phyloP scores from a whole-genome alignment of 2,329 filamentous ascomycete species.

The Fonsecaea nubica region DNA sequence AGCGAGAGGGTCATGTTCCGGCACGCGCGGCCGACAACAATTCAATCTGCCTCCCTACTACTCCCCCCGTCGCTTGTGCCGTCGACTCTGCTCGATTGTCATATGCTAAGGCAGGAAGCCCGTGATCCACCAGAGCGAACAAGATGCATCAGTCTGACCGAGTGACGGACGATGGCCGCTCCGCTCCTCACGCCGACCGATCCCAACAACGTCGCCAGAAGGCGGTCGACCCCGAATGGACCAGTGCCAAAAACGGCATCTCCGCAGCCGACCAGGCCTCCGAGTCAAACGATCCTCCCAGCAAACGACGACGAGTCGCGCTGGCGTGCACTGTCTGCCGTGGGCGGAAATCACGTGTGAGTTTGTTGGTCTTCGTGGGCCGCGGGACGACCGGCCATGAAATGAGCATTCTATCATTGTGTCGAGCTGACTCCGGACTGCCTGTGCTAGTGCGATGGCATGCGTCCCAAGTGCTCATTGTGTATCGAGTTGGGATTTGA shows the following conservation, averaged over 20 bases:
- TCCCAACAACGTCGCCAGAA: slow-evolving; percentile 12
- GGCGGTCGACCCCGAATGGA: slow-evolving; percentile 14
- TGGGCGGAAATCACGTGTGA: slow-evolving; percentile 26
- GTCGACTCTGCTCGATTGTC: neutral
- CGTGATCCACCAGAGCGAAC: slow-evolving; percentile 16
- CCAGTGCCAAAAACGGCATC: slow-evolving; percentile 7
- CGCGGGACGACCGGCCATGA: neutral
- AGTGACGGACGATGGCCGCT: slow-evolving; percentile 6
- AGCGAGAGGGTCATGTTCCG: neutral
- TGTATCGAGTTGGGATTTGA: slow-evolving; percentile 52
- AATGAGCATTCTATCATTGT: neutral
- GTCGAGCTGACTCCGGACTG: neutral
- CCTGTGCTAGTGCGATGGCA: slow-evolving; percentile 32
- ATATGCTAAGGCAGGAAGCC: neutral
- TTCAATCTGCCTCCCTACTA: slow-evolving; percentile 16
- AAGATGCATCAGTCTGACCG: slow-evolving; percentile 13
- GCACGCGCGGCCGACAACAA: neutral
- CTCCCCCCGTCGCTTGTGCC: slow-evolving; percentile 21
- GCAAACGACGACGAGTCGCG: slow-evolving; percentile 25
- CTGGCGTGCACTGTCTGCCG: slow-evolving; percentile 23
- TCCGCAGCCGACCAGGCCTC: slow-evolving; percentile 12
- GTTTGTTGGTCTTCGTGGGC: neutral
- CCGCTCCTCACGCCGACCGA: slow-evolving; percentile 11
- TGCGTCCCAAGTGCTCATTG: slow-evolving; percentile 50
- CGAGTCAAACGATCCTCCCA: slow-evolving; percentile 12